Percentiles rank a stretch among this genome's conserved stretches.
Conservation (phyloP, 768 basidiomycete species). For the Clitopilus hobsonii region DNA sequence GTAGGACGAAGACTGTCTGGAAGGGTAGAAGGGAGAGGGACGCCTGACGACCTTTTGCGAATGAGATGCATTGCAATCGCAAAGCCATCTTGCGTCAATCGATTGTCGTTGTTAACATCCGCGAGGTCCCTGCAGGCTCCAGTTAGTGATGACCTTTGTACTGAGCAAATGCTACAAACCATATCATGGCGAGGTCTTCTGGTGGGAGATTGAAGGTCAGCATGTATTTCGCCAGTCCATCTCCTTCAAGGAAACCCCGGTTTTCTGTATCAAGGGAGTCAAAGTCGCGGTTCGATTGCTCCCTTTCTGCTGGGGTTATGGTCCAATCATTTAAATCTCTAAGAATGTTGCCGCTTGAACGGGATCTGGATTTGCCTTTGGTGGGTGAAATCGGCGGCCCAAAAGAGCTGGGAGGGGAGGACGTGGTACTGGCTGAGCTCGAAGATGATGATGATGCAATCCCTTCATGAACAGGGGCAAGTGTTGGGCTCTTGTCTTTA, state of each 20-base stretch:
- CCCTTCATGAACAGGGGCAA: background rate
- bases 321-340: constrained; percentile 15
- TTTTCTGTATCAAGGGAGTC: constrained; percentile 22
- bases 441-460: background rate
- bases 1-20: constrained; percentile 29
- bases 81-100: constrained; percentile 32
- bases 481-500: background rate
- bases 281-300: constrained; percentile 26
- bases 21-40: constrained; percentile 24
- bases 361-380: background rate
- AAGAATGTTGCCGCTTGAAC: background rate
- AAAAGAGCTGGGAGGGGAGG: background rate
- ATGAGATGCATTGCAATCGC: constrained; percentile 32
- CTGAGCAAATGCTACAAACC: constrained; percentile 18
- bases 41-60: constrained; percentile 24
- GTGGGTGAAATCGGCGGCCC: background rate
- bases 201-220: constrained; percentile 23
- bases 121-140: constrained; percentile 25
- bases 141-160: background rate
- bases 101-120: constrained; percentile 26
- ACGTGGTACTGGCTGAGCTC: background rate
- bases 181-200: constrained; percentile 31
- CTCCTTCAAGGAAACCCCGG: constrained; percentile 26
- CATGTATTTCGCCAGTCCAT: constrained; percentile 27
- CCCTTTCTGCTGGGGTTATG: constrained; percentile 21